A percentile compares a stretch with the other conserved stretches of the same genome.
Conservation (phyloP, 345 rosid genomes). For the Salix dunnii region DNA sequence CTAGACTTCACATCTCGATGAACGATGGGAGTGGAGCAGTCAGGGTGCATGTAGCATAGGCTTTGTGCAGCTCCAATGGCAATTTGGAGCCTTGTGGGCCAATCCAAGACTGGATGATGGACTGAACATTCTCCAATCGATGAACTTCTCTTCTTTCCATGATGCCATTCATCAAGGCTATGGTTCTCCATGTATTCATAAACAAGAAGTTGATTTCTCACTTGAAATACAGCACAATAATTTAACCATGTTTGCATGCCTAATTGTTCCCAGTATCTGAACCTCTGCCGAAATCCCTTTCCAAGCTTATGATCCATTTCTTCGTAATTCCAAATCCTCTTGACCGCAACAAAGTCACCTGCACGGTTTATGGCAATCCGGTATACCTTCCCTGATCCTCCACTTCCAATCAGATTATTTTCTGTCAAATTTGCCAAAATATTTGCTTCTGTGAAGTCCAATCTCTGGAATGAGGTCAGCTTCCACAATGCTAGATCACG, state of each 20-base stretch:
- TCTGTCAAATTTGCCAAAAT: slow-evolving; percentile 66
- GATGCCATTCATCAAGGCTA: slow-evolving; percentile 87
- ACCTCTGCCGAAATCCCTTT: slow-evolving; percentile 82
- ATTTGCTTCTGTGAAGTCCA: slow-evolving; percentile 59
- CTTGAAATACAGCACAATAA: slow-evolving; percentile 79
- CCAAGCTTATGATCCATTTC: slow-evolving; percentile 53
- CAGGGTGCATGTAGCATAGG: slow-evolving; percentile 86
- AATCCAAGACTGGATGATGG: slow-evolving; percentile 31
- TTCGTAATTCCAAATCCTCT: slow-evolving; percentile 64
- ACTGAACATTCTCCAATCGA: slow-evolving; percentile 16
- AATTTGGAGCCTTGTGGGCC: slow-evolving; percentile 71
- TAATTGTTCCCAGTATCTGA: slow-evolving; percentile 63
- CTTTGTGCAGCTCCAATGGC: slow-evolving; percentile 88
- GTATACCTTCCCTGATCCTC: slow-evolving; percentile 90
- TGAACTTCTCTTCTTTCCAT: slow-evolving; percentile 41
- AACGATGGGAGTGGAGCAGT: slow-evolving; percentile 62
- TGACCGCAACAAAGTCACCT: slow-evolving; percentile 73
- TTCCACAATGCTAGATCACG: slow-evolving; percentile 59
- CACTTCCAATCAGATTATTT: slow-evolving; percentile 73
- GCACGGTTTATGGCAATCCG: slow-evolving; percentile 34
- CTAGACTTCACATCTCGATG: slow-evolving; percentile 92
- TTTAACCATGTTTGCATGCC: slow-evolving; percentile 82
- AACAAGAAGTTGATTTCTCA: slow-evolving; percentile 79
- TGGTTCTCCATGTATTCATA: slow-evolving; percentile 88
- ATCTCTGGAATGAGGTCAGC: slow-evolving; percentile 70